Base-by-base conservation (phyloP, 2,329 filamentous ascomycete genomes). In the Penicillium freii region DNA sequence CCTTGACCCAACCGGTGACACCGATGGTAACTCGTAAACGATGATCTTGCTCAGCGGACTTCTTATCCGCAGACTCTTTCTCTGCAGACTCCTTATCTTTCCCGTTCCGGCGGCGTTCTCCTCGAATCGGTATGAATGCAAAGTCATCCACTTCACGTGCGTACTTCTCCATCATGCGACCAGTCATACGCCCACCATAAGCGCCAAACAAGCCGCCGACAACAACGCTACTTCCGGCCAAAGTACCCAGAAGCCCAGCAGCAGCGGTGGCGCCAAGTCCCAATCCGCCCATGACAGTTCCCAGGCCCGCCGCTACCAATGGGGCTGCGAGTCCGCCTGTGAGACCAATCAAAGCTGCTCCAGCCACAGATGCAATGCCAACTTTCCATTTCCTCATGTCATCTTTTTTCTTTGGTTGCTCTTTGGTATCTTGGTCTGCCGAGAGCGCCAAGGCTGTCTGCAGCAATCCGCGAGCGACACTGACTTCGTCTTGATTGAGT, bases 201-300 rank as follows among this genome's bases (percentile, higher is more conserved):
- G 94, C 90, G 9, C 94, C 94, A 69, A 97, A 97, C 39, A 97
- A 78, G 38, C 89, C 86, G 17, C 92, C 93, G 31, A 96, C 88
- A 42, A 92, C 80, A 17, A 94, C 83, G 5, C 87, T 85, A 60
- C 89, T 94, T 38, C 92, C 87, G 2, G 91, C 89, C 68, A 97
- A 81, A 19, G 87, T 83, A 11, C 92, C 93, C 0, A 97, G 78
- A 52, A 96, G 85, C 1, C 86, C 86, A 21, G 92, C 91, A 11
- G 91, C 88, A 23, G 87, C 86, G 2, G 87, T 87, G 1, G 87
- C 82, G 19, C 88, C 87, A 1, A 97, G 80, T 2, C 91, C 91
- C 11, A 90, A 75, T 0, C 91, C 91, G 25, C 88, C 87, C 77
- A 92, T 88, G 0, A 93, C 81, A 1, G 85, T 87, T 25, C 92